A percentile compares a stretch with the other conserved stretches of the same genome.
Conservation (phyloP, 768 basidiomycete species). For the Mycena pura region DNA sequence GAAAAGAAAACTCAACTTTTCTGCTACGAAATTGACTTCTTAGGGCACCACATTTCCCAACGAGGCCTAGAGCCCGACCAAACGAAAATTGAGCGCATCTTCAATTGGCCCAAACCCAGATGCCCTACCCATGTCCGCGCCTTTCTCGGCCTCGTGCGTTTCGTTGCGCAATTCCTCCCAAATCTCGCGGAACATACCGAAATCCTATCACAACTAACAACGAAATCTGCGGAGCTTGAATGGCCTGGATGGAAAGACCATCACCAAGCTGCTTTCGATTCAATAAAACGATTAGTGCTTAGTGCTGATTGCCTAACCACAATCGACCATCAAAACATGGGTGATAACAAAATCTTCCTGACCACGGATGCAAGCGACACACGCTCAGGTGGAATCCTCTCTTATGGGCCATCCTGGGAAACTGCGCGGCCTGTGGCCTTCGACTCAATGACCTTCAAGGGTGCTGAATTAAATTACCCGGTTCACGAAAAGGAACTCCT, state of each 20-base stretch:
- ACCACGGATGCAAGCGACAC: conserved; percentile 34
- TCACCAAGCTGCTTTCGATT: conserved; percentile 34
- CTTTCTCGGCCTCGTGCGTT: conserved; percentile 40
- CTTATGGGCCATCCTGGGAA: conserved; percentile 29
- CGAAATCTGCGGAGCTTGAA: conserved; percentile 27
- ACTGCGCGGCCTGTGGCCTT: not conserved
- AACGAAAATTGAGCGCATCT: conserved; percentile 34
- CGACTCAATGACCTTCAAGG: too few relatives aligned
- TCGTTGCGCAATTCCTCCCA: conserved; percentile 38
- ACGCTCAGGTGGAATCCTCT: conserved; percentile 34
- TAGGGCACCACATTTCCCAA: too few relatives aligned
- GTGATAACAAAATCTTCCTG: conserved; percentile 39
- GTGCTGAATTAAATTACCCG: too few relatives aligned
- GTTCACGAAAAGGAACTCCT: not conserved
- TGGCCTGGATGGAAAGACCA: conserved; percentile 35
- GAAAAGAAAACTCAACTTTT: too few relatives aligned
- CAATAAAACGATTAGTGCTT: conserved; percentile 33
- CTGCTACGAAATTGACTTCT: too few relatives aligned
- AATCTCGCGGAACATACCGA: conserved; percentile 34
- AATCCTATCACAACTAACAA: conserved; percentile 34
- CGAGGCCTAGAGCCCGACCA: too few relatives aligned
- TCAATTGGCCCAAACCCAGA: conserved; percentile 37
- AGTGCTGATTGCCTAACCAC: conserved; percentile 31
- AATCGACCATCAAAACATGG: conserved; percentile 38
- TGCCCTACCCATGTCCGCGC: conserved; percentile 34